Conservation (phyloP, 2,329 filamentous ascomycete species). For the Xylariaceae sp. region DNA sequence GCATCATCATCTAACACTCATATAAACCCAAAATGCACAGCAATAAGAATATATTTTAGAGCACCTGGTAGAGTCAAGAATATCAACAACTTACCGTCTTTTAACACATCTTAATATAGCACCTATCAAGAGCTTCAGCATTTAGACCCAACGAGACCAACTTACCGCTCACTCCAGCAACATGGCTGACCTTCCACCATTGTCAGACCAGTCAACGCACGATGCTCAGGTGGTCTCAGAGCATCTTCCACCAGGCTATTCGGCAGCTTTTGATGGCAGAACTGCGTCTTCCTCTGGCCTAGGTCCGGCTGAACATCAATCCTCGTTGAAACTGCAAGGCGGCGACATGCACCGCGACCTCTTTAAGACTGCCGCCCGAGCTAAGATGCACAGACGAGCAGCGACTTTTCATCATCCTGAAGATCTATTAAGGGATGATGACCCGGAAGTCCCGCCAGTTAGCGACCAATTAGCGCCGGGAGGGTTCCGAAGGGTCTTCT, state of each 20-base stretch:
- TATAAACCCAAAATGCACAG: not conserved
- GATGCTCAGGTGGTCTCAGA: slow-evolving; percentile 42
- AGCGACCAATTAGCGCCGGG: slow-evolving; percentile 43
- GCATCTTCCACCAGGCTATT: slow-evolving; percentile 46
- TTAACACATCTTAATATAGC: too few species aligned
- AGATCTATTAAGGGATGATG: slow-evolving; percentile 48
- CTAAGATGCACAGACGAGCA: slow-evolving; percentile 56
- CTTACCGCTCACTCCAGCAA: not conserved
- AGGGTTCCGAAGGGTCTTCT: slow-evolving; percentile 54
- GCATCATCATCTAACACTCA: not conserved
- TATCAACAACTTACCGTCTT: too few species aligned
- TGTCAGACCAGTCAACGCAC: slow-evolving; percentile 20
- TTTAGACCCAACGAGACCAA: slow-evolving; percentile 1
- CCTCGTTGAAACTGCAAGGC: slow-evolving; percentile 72
- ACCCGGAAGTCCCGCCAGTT: slow-evolving; percentile 35
- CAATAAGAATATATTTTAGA: not conserved
- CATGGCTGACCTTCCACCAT: slow-evolving; percentile 12
- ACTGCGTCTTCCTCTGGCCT: slow-evolving; percentile 23
- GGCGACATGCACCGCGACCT: slow-evolving; percentile 80
- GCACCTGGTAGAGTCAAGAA: not conserved
- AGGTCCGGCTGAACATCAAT: slow-evolving; percentile 48
- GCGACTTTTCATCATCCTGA: slow-evolving; percentile 66
- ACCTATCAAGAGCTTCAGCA: not conserved
- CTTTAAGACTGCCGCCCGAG: slow-evolving; percentile 70
- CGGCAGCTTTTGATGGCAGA: slow-evolving; percentile 45